A percentile compares a stretch with the other conserved stretches of the same genome.
Evolutionary conservation across 306 rosid species (phyloP).

Genomic region (Acacia acuminata): DNA sequence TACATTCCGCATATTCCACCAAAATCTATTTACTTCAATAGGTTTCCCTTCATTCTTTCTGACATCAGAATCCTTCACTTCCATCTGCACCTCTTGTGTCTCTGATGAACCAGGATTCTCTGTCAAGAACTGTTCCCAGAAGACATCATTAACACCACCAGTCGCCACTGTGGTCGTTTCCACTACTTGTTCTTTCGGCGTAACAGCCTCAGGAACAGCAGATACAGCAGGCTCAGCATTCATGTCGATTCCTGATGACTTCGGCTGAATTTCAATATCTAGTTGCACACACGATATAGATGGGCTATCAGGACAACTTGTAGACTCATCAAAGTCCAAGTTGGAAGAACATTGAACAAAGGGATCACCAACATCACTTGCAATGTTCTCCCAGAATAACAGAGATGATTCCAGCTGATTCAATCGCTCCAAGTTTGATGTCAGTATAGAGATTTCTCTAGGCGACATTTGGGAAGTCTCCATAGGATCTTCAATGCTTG

Average conservation of each 20-base stretch:
- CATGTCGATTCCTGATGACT: constrained; percentile 83
- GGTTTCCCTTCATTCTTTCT: constrained; percentile 59
- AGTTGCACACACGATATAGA: constrained; percentile 49
- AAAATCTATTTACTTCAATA: constrained; percentile 48
- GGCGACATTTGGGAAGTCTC: constrained; percentile 47
- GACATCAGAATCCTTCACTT: constrained; percentile 57
- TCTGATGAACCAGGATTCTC: constrained; percentile 91
- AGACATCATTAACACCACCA: constrained; percentile 86
- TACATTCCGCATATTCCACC: constrained; percentile 68
- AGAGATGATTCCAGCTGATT: constrained; percentile 72
- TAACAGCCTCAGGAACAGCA: constrained; percentile 42
- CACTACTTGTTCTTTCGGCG: constrained; percentile 51
- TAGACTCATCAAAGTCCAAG: constrained; percentile 69
- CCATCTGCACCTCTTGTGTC: constrained; percentile 72
- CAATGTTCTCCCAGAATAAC: constrained; percentile 70
- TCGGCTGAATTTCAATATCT: constrained; percentile 49
- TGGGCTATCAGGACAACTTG: constrained; percentile 58
- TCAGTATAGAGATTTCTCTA: constrained; percentile 42
- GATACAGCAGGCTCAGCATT: constrained; percentile 66
- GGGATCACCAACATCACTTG: constrained; percentile 34
- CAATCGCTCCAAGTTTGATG: constrained; percentile 47
- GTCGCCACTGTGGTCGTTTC: constrained; percentile 41
- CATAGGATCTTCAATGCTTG: constrained; percentile 45
- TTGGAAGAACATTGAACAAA: constrained; percentile 40
- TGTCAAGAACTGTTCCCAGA: constrained; percentile 97